Evolutionary conservation across 768 basidiomycete species (phyloP), one percentile per base, ranked within the genome.

Genomic region (Leucocoprinus sp.): DNA sequence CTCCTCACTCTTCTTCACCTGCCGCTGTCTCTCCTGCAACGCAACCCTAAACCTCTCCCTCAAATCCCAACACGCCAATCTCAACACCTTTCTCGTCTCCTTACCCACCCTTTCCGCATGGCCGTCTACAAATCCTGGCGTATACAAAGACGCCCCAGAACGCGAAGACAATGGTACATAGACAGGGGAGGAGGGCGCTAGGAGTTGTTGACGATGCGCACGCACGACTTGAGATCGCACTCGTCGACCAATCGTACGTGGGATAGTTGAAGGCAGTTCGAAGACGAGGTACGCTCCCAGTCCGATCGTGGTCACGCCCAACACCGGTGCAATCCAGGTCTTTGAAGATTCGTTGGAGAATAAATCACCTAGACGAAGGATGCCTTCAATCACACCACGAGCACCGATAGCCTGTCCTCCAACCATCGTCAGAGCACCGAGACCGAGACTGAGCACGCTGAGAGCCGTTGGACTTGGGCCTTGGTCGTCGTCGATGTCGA

Each of bases 11-110:
- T 68, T 71, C 55, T 72, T 73, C 12, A 95, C 91, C 58, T 93
- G 90, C 57, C 75, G 76, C 28, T 71, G 75, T 35, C 80, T 68
- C 59, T 85, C 82, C 54, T 98, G 92, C 70, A 92, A 76, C 14
- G 88, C 84, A 2, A 65, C 68, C 46, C 78, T 72, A 71, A 92
- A 95, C 34, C 84, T 75, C 64, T 89, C 86, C 54, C n/a, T n/a
- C 50, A 93, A 58, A 61, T 97, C 93, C 90, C 90, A 97, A 17
- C 85, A 81, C 15, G 88, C 93, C 23, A n/a, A 62, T 38, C 93
- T 72, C 49, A 99, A 67, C 37, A 99, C 95, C 68, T 97, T 97
- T n/a, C n/a, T n/a, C n/a, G n/a, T 88, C 73, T 98, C 95, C 28
- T 80, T 71, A 42, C 79, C 68, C 31, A 97, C 74, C 17, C 95